Percentiles rank a stretch among this genome's conserved stretches.
phyloP scores from a whole-genome alignment of 345 rosid species.

The Hypericum perforatum region DNA sequence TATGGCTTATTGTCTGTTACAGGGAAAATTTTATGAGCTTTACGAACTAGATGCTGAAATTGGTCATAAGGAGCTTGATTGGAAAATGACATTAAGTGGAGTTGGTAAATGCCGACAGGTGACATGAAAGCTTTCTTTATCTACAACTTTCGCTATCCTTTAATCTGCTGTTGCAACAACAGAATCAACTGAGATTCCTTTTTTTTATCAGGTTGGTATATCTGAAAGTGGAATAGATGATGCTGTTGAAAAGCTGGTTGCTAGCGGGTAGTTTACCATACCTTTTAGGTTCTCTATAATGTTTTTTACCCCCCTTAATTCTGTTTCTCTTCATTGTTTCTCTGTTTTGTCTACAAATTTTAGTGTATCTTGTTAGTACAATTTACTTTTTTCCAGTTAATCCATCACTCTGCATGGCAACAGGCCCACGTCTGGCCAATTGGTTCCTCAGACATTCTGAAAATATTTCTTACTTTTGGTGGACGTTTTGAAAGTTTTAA shows the following conservation, averaged over 20 bases:
- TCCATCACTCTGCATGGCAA: too few species aligned
- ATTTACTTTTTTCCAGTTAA: too few species aligned
- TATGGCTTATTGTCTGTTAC: slow-evolving; percentile 15
- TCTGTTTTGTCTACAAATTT: too few species aligned
- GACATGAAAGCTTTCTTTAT: slow-evolving; percentile 2
- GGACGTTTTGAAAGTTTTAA: too few species aligned
- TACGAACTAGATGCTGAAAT: slow-evolving; percentile 94
- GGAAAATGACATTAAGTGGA: slow-evolving; percentile 91
- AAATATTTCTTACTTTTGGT: too few species aligned
- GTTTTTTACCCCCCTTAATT: neutral
- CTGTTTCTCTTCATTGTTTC: neutral
- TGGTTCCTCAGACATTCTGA: too few species aligned
- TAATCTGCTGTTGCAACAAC: too few species aligned
- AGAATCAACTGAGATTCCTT: neutral
- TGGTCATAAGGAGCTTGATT: slow-evolving; percentile 88
- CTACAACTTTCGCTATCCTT: slow-evolving; percentile 1
- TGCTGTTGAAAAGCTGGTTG: slow-evolving; percentile 79
- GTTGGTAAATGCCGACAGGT: slow-evolving; percentile 99
- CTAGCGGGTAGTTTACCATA: slow-evolving; percentile 56
- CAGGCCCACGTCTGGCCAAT: too few species aligned
- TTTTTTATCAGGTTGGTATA: slow-evolving; percentile 59
- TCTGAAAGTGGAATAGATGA: slow-evolving; percentile 84
- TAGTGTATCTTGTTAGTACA: too few species aligned
- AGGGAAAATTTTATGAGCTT: slow-evolving; percentile 95
- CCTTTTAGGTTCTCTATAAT: neutral